Evolutionary conservation across 352 stramenopile species (phyloP).

Genomic region (Pythium brassicae): DNA sequence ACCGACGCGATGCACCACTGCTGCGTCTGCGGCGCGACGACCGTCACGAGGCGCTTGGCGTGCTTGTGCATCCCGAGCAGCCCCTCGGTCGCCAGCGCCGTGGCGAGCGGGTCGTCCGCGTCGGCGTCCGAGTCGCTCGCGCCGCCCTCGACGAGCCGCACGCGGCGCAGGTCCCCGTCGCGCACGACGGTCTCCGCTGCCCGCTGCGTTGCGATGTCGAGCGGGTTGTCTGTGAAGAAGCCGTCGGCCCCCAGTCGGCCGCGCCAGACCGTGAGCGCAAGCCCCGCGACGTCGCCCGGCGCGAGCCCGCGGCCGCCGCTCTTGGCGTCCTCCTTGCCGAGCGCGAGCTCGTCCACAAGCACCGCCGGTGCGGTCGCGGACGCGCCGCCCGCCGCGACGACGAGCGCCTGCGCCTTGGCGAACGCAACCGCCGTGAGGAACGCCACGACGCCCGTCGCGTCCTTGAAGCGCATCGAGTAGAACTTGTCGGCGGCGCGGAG

Average conservation of each 20-base stretch:
- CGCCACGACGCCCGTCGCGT: constrained; percentile 22
- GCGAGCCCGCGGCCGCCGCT: constrained; percentile 31
- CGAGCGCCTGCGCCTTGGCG: constrained; percentile 47
- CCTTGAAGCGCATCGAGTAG: constrained; percentile 77
- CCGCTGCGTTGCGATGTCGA: constrained; percentile 35
- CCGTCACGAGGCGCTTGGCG: constrained; percentile 44
- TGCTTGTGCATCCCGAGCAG: constrained; percentile 66
- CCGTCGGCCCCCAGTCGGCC: constrained; percentile 7
- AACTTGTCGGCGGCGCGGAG: constrained; percentile 57
- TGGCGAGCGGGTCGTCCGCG: constrained; percentile 21
- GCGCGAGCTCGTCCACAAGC: constrained; percentile 42
- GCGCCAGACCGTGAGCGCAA: constrained; percentile 53
- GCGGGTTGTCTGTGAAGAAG: constrained; percentile 56
- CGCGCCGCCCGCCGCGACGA: background rate
- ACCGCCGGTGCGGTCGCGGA: constrained; percentile 7
- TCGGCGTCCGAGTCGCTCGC: background rate
- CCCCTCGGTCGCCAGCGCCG: constrained; percentile 36
- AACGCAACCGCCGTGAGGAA: constrained; percentile 55
- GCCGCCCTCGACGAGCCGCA: constrained; percentile 29
- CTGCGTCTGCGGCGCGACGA: constrained; percentile 37
- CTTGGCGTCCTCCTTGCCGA: constrained; percentile 35
- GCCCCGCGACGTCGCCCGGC: constrained; percentile 41
- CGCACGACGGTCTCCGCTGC: constrained; percentile 18
- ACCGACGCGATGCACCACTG: constrained; percentile 64
- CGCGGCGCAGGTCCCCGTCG: constrained; percentile 35